Evolutionary conservation across 129 eudicot species (phyloP).

Genomic region (Apium graveolens): DNA sequence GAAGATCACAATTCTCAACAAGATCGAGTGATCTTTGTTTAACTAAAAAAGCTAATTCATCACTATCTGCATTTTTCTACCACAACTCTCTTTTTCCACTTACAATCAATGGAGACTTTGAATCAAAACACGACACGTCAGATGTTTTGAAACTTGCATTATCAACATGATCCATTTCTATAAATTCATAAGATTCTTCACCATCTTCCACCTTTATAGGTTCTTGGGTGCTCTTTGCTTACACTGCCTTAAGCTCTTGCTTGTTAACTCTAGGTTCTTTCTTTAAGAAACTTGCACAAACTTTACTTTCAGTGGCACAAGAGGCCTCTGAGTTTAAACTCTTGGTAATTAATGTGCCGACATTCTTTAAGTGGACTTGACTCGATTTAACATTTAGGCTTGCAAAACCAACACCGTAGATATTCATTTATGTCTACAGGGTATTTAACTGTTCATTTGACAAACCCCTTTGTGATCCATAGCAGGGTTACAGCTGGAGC

Average conservation of each 20-base stretch:
- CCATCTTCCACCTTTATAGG: slow-evolving; percentile 22
- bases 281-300: slow-evolving; percentile 8
- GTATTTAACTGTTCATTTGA: slow-evolving; percentile 31
- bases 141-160: slow-evolving; percentile 29
- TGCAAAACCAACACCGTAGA: slow-evolving; percentile 5
- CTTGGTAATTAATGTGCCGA: slow-evolving; percentile 3
- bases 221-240: slow-evolving; percentile 28
- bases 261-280: slow-evolving; percentile 12
- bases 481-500: slow-evolving; percentile 62
- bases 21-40: slow-evolving; percentile 57
- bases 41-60: slow-evolving; percentile 70
- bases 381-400: slow-evolving; percentile 2
- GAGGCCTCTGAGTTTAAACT: slow-evolving; percentile 20
- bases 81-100: slow-evolving; percentile 54
- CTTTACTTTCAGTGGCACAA: slow-evolving; percentile 22
- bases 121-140: slow-evolving; percentile 33
- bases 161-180: slow-evolving; percentile 37
- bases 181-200: slow-evolving; percentile 49
- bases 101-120: slow-evolving; percentile 49
- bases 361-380: slow-evolving; percentile 3
- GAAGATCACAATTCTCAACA: slow-evolving; percentile 91
- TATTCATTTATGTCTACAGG: slow-evolving; percentile 19
- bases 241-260: slow-evolving; percentile 16
- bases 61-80: slow-evolving; percentile 82
- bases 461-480: slow-evolving; percentile 41